phyloP scores from a whole-genome alignment of 164 flowering plant species.

The Umbilicus rupestris region DNA sequence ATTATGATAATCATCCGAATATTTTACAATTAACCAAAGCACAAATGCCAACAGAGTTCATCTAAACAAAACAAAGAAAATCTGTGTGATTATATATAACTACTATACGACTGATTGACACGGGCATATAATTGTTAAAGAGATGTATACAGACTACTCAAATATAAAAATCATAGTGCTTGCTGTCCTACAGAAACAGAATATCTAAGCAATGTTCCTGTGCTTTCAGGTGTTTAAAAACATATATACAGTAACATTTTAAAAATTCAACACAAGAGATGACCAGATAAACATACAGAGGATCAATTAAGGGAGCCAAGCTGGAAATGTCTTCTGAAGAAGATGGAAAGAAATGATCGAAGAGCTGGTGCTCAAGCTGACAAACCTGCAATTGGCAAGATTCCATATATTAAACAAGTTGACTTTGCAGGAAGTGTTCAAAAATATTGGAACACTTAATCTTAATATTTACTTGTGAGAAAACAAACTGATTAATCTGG shows the following conservation, averaged over 20 bases:
- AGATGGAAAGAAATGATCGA: slow-evolving; percentile 83
- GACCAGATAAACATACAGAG: slow-evolving; percentile 52
- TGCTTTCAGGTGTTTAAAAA: neutral
- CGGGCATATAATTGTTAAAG: neutral
- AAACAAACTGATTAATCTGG: neutral
- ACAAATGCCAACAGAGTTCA: neutral
- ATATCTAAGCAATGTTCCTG: neutral
- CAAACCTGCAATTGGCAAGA: slow-evolving; percentile 55
- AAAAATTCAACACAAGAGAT: neutral
- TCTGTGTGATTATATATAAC: neutral
- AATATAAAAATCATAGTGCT: neutral
- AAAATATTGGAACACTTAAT: neutral
- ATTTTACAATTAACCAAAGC: no score
- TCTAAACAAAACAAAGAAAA: neutral
- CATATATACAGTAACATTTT: neutral
- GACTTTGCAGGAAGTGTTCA: neutral
- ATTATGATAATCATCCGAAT: neutral
- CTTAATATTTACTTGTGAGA: neutral
- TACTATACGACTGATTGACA: neutral
- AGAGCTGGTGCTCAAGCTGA: slow-evolving; percentile 93
- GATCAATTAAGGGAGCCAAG: slow-evolving; percentile 84
- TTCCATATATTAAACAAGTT: neutral
- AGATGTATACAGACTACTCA: neutral
- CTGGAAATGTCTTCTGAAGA: slow-evolving; percentile 80
- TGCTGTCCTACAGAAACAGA: neutral